Conservation (phyloP, 208 protist genomes). For the Wallacemonas sp. region DNA sequence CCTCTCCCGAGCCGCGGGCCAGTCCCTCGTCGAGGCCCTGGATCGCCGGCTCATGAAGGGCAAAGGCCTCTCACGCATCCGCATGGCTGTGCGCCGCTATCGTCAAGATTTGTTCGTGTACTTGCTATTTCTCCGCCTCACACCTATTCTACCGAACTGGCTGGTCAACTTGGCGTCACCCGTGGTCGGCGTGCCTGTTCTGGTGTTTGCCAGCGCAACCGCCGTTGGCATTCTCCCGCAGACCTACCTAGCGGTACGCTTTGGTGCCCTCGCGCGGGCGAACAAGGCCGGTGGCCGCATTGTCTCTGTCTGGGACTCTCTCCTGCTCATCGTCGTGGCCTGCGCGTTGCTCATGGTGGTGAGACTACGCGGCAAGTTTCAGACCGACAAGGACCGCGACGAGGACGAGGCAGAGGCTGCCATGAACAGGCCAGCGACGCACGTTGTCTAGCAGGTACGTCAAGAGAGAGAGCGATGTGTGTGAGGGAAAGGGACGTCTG, state of each 20-base stretch:
- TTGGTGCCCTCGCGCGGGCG: slow-evolving; percentile 48
- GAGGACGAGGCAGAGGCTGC: background rate
- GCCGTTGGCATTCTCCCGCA: slow-evolving; percentile 87
- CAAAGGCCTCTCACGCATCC: slow-evolving; percentile 57
- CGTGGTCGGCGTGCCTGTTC: slow-evolving; percentile 65
- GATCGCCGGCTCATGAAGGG: slow-evolving; percentile 54
- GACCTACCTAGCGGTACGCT: slow-evolving; percentile 86
- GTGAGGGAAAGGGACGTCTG: too few species aligned
- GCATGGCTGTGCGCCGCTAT: slow-evolving; percentile 55
- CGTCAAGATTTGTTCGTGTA: slow-evolving; percentile 82
- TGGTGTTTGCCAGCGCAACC: slow-evolving; percentile 75
- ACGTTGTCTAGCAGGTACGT: too few species aligned
- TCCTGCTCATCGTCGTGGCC: slow-evolving; percentile 55
- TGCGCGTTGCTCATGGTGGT: slow-evolving; percentile 33
- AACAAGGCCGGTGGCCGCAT: slow-evolving; percentile 33
- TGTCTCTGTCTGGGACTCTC: slow-evolving; percentile 70
- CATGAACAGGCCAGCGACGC: too few species aligned
- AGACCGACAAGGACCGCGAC: background rate
- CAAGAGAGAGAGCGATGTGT: too few species aligned
- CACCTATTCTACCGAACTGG: slow-evolving; percentile 93
- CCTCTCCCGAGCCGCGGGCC: slow-evolving; percentile 43
- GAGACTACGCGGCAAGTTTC: slow-evolving; percentile 19
- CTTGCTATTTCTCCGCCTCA: slow-evolving; percentile 90
- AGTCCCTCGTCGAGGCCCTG: slow-evolving; percentile 39
- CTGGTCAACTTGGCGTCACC: slow-evolving; percentile 92